Evolutionary conservation across 1,284 basidiomycete species (phyloP).

Genomic region (Coniferiporia sulphurascens): DNA sequence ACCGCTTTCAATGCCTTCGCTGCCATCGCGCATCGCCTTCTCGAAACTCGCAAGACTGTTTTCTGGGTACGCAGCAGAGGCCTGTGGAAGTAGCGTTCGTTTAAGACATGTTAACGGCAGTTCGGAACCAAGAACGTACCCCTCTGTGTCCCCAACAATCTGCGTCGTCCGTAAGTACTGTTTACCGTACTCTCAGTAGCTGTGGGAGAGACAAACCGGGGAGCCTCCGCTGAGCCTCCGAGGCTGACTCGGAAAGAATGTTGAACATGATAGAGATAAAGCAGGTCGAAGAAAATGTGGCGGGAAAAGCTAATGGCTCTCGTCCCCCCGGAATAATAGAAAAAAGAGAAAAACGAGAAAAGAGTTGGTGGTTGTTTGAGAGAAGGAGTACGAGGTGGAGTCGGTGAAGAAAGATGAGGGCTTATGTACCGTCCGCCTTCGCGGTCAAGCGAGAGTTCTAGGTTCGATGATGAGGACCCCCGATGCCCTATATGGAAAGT

Average conservation of each 20-base stretch:
- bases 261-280: neutral
- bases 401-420: too few relatives aligned
- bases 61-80: conserved; percentile 83
- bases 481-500: too few relatives aligned
- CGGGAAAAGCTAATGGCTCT: neutral
- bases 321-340: neutral
- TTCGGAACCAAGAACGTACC: conserved; percentile 44
- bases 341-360: neutral
- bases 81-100: conserved; percentile 38
- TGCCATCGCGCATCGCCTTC: conserved; percentile 88
- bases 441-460: too few relatives aligned
- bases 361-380: too few relatives aligned
- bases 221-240: conserved; percentile 4
- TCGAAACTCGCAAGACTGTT: conserved; percentile 93
- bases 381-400: too few relatives aligned
- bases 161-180: conserved; percentile 20
- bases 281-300: too few relatives aligned
- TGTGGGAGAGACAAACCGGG: conserved; percentile 7
- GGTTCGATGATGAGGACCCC: too few relatives aligned
- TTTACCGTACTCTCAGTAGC: neutral
- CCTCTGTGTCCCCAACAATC: conserved; percentile 96
- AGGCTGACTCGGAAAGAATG: neutral
- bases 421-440: too few relatives aligned
- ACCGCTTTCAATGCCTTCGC: conserved; percentile 94
- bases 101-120: neutral